A percentile compares a stretch with the other conserved stretches of the same genome.
phyloP scores from a whole-genome alignment of 2,329 filamentous ascomycete genomes.

The Pseudogymnoascus destructans region DNA sequence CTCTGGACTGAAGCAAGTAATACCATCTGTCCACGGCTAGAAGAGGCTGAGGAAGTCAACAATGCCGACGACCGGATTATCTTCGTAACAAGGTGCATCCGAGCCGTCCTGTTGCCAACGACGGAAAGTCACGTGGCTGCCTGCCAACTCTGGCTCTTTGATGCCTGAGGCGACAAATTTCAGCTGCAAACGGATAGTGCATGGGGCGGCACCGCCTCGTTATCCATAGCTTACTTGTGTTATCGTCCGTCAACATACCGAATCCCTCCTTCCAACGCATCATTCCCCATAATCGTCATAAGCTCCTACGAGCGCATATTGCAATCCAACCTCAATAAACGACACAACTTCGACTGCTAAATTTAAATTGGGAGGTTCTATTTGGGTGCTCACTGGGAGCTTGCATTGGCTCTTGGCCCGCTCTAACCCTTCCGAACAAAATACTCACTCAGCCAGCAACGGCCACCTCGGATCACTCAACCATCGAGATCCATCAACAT shows the following conservation, averaged over 20 bases:
- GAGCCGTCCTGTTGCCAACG: not conserved
- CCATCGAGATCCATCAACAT: constrained; percentile 36
- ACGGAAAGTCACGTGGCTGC: not conserved
- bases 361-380: not conserved
- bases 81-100: not conserved
- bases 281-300: constrained; percentile 5
- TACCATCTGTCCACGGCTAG: constrained; percentile 4
- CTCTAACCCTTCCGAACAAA: constrained; percentile 2
- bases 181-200: constrained; percentile 4
- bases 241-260: not conserved
- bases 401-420: constrained; percentile 2
- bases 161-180: not conserved
- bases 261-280: constrained; percentile 1
- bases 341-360: not conserved
- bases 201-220: not conserved
- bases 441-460: constrained; percentile 5
- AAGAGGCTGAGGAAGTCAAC: constrained; percentile 8
- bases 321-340: not conserved
- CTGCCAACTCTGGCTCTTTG: not conserved
- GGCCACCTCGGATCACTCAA: not conserved
- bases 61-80: not conserved
- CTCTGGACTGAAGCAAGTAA: not conserved
- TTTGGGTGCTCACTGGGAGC: not conserved
- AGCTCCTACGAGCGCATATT: constrained; percentile 4
- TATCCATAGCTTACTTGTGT: not conserved